These are phyloP conservation scores for Berberis thunbergii DNA, from an alignment of 164 flowering plant genomes.

Conservation along the genomic window DNA sequence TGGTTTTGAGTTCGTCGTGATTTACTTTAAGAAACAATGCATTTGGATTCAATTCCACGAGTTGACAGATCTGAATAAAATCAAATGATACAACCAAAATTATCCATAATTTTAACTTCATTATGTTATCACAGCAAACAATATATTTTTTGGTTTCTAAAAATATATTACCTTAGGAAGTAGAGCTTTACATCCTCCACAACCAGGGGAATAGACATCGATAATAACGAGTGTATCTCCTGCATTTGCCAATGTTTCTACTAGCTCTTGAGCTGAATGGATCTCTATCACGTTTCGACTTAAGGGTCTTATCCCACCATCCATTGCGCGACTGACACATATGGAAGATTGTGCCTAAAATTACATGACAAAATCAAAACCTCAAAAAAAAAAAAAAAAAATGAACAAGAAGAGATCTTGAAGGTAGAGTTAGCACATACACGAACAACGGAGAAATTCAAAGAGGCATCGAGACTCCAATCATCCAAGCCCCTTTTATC, in stretches of 20 bases:
- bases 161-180: constrained; percentile 72
- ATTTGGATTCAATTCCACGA: constrained; percentile 55
- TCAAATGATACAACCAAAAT: not conserved
- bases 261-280: constrained; percentile 58
- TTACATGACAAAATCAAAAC: not conserved
- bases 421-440: constrained; percentile 16
- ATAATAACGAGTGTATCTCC: constrained; percentile 69
- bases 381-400: constrained; percentile 1
- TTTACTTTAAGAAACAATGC: constrained; percentile 58
- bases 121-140: not conserved
- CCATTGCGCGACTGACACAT: constrained; percentile 39
- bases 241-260: constrained; percentile 42
- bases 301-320: constrained; percentile 83
- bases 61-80: constrained; percentile 35
- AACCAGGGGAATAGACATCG: constrained; percentile 88
- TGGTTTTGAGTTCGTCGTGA: constrained; percentile 45
- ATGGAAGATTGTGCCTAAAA: constrained; percentile 48
- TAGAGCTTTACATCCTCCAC: constrained; percentile 91
- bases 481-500: constrained; percentile 21
- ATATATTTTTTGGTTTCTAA: not conserved
- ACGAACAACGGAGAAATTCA: constrained; percentile 16
- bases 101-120: not conserved
- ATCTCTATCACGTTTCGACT: constrained; percentile 78
- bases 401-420: not conserved
- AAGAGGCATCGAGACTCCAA: constrained; percentile 17